A percentile compares a stretch with the other conserved stretches of the same genome.
phyloP scores from a whole-genome alignment of 352 stramenopile genomes.

The Peronospora farinosa region DNA sequence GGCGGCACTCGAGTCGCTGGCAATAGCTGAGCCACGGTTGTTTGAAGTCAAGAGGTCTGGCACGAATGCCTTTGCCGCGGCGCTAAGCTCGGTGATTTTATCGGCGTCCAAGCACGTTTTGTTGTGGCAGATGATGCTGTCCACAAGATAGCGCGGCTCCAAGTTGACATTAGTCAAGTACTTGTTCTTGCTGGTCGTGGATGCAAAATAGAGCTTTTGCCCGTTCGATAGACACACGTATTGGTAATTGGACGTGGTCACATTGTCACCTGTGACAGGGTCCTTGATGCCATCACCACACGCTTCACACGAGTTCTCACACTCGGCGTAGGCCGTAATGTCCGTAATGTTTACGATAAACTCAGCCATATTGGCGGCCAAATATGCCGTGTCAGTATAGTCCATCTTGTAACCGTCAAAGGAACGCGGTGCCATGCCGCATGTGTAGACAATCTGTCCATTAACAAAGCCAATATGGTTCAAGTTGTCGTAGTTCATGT shows the following conservation, averaged over 20 bases:
- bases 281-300: slow-evolving; percentile 47
- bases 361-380: slow-evolving; percentile 60
- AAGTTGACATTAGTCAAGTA: slow-evolving; percentile 60
- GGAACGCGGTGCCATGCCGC: slow-evolving; percentile 54
- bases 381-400: slow-evolving; percentile 60
- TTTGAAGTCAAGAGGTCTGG: slow-evolving; percentile 20
- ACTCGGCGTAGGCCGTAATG: slow-evolving; percentile 27
- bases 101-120: slow-evolving; percentile 45
- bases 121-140: slow-evolving; percentile 52
- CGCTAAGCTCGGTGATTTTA: slow-evolving; percentile 50
- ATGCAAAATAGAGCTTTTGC: slow-evolving; percentile 84
- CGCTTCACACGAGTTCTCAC: slow-evolving; percentile 35
- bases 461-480: slow-evolving; percentile 58
- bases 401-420: slow-evolving; percentile 50
- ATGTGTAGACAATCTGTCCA: slow-evolving; percentile 68
- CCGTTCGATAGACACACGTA: slow-evolving; percentile 66
- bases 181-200: slow-evolving; percentile 42
- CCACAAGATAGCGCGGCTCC: slow-evolving; percentile 46
- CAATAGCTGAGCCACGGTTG: slow-evolving; percentile 13
- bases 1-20: slow-evolving; percentile 25
- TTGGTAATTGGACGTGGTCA: slow-evolving; percentile 56
- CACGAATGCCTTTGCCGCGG: slow-evolving; percentile 31
- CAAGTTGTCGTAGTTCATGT: slow-evolving; percentile 48
- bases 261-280: slow-evolving; percentile 49
- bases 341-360: slow-evolving; percentile 38